Base-by-base conservation (phyloP, 2,329 filamentous ascomycete genomes). In the Nemania sp. region DNA sequence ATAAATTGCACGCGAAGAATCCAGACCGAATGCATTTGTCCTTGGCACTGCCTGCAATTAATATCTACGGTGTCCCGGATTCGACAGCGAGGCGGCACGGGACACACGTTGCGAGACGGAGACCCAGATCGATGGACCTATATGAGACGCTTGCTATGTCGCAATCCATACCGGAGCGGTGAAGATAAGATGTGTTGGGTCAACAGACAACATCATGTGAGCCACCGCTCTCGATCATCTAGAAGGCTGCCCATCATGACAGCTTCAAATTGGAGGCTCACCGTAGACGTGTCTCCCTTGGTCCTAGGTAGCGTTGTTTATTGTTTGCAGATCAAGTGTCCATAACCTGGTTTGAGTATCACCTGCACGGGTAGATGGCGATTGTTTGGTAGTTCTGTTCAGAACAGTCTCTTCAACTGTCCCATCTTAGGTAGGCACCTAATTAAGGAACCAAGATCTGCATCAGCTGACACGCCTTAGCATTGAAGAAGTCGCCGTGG, bases 51-150 rank as follows among this genome's bases (percentile, higher is more conserved):
- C 19, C 12, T 44, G 41, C 40, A 48, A 45, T 52, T 57, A 60
- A 52, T 60, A 49, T 52, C 39, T 34, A 30, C 51, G 47, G 53
- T 47, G 48, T 48, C 33, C 37, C 20, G 28, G 54, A 60, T 58
- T 60, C 51, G 51, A 60, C 30, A 23, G 30, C 24, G n/a, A 30
- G 11, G 20, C 28, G 44, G 53, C 53, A 56, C 56, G 31, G 28
- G 49, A 53, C 50, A 20, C 33, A 47, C 26, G 26, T 52, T 14
- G 26, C 23, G 26, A 12, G 49, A 40, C 17, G 42, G 28, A 15
- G 33, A 36, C 14, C 44, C 44, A 34, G 40, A 41, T 41, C 31
- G 12, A 33, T 11, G 31, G 31, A 46, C 31, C 41, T 39, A 56
- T 56, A 54, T 15, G 6, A 44, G 45, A 39, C 12, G 28, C 33